Evolutionary conservation across 768 basidiomycete genomes (phyloP).

Genomic region (Lepiota venenata): DNA sequence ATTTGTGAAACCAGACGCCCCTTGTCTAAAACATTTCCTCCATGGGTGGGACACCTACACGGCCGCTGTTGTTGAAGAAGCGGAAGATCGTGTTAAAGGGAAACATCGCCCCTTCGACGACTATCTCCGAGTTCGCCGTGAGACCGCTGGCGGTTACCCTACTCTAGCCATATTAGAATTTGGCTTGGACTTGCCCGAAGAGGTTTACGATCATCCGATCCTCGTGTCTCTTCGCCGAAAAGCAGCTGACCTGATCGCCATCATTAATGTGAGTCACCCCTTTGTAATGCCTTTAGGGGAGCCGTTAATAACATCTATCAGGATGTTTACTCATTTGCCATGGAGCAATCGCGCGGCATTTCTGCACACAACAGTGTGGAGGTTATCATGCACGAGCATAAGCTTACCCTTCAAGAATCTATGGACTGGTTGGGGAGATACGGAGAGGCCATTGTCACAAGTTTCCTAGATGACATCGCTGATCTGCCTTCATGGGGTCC

Average conservation of each 20-base stretch:
- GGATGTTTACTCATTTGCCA: slow-evolving; percentile 35
- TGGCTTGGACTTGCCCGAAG: slow-evolving; percentile 27
- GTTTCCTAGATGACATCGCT: slow-evolving; percentile 22
- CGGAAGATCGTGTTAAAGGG: slow-evolving; percentile 22
- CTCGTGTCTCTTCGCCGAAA: slow-evolving; percentile 12
- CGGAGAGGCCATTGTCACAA: slow-evolving; percentile 22
- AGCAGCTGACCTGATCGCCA: slow-evolving; percentile 24
- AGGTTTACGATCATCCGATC: slow-evolving; percentile 27
- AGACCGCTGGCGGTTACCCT: slow-evolving; percentile 26
- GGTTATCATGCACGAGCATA: slow-evolving; percentile 26
- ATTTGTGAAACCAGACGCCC: not conserved
- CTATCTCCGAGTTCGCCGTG: slow-evolving; percentile 29
- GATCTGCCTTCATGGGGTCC: slow-evolving; percentile 38
- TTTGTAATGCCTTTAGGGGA: too few species aligned
- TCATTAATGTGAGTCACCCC: slow-evolving; percentile 21
- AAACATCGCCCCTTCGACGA: slow-evolving; percentile 22
- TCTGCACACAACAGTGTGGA: slow-evolving; percentile 31
- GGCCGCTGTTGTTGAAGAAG: slow-evolving; percentile 28
- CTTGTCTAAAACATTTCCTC: slow-evolving; percentile 24
- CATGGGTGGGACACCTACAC: slow-evolving; percentile 24
- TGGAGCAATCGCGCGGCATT: slow-evolving; percentile 29
- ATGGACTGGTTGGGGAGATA: slow-evolving; percentile 25
- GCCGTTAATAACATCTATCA: not conserved
- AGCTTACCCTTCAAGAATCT: slow-evolving; percentile 22
- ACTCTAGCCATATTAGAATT: slow-evolving; percentile 26